These are phyloP conservation scores for Castanopsis chinensis DNA, from an alignment of 306 rosid species.

Conservation along the genomic window DNA sequence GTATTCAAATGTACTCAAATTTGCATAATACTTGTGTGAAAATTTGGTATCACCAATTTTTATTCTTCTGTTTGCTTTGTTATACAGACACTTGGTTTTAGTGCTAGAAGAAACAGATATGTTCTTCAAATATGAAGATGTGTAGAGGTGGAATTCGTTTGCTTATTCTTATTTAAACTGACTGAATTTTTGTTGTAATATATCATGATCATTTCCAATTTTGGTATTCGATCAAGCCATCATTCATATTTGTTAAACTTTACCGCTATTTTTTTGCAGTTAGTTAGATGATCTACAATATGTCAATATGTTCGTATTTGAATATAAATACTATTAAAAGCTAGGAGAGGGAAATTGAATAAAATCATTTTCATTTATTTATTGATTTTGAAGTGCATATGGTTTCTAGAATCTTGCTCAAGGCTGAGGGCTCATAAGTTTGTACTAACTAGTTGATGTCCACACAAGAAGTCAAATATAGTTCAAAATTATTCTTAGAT, in stretches of 20 bases:
- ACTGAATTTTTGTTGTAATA: neutral
- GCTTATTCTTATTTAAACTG: neutral
- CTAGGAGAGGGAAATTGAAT: neutral
- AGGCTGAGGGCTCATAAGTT: neutral
- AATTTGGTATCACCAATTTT: neutral
- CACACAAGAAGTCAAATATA: too few species aligned
- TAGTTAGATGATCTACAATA: neutral
- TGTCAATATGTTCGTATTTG: neutral
- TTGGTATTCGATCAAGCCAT: neutral
- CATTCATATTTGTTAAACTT: neutral
- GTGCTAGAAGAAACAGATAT: slow-evolving; percentile 84
- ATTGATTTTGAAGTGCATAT: neutral
- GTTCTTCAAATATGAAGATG: slow-evolving; percentile 64
- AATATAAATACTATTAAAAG: neutral
- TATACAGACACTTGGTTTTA: slow-evolving; percentile 77
- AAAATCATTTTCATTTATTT: neutral
- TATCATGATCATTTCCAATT: neutral
- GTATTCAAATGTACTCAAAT: neutral
- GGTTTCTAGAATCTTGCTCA: neutral
- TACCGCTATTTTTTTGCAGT: neutral
- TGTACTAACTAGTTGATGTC: too few species aligned
- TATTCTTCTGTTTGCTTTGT: slow-evolving; percentile 13
- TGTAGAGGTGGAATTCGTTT: neutral
- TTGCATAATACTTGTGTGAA: slow-evolving; percentile 2
- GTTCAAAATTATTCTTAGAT: too few species aligned